Percentiles rank a stretch among this genome's conserved stretches.
These are phyloP conservation scores for Arachnomyces sp. DNA, from an alignment of 2,329 filamentous ascomycete genomes.

Conservation along the genomic window DNA sequence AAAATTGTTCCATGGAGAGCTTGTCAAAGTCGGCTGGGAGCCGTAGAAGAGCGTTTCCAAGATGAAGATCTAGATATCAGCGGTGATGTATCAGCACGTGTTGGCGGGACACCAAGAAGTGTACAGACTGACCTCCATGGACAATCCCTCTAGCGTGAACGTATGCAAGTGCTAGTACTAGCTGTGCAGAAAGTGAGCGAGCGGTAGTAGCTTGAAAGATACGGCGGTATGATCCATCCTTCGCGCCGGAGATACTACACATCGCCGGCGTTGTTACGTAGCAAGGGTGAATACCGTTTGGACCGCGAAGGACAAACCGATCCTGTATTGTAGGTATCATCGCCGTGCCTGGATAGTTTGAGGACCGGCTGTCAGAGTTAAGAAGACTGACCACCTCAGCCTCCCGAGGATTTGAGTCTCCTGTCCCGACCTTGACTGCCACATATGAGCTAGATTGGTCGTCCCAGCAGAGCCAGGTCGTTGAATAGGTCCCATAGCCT, in stretches of 20 bases:
- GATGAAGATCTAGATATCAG: constrained; percentile 9
- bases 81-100: too few species aligned
- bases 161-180: not conserved
- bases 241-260: not conserved
- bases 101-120: too few species aligned
- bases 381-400: not conserved
- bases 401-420: not conserved
- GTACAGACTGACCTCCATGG: not conserved
- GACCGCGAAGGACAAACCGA: not conserved
- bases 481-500: constrained; percentile 33
- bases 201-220: not conserved
- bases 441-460: constrained; percentile 18
- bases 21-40: constrained; percentile 6
- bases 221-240: not conserved
- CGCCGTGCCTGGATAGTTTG: not conserved
- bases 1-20: constrained; percentile 8
- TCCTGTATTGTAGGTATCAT: not conserved
- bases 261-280: not conserved
- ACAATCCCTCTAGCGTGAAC: not conserved
- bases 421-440: constrained; percentile 24
- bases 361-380: not conserved
- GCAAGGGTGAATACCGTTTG: not conserved
- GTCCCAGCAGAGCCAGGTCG: constrained; percentile 29
- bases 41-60: constrained; percentile 11
- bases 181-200: not conserved